Base-by-base conservation (phyloP, 345 rosid genomes). In the Salix caprea region DNA sequence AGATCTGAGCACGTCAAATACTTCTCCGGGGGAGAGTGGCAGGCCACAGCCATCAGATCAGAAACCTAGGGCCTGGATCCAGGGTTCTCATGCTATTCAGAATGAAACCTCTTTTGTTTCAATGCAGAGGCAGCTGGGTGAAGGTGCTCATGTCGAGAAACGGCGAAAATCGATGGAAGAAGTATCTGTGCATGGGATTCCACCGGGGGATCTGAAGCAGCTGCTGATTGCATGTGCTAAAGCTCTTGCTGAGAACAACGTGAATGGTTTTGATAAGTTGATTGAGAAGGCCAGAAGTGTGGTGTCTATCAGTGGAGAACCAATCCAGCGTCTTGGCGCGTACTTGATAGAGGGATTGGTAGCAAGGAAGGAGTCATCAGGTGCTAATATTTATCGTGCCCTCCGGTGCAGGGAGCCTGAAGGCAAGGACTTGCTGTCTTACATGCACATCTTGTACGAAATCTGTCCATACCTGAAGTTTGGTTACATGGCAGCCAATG, bases 401-500 rank as follows among this genome's bases (percentile, higher is more conserved):
- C 88, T 86, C 67, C 80, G 61, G n/a, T 87, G 91, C 73, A 76
- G 83, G 67, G 91, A 91, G 78, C 92, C 96, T 26, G 87, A 83
- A 40, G 77, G 92, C 85, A 86, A 83, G 80, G 95, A 89, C 71
- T 82, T 87, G 80, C 89, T 89, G 44, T 84, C 95, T 10, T 89
- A 83, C 81, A 87, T 88, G 91, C 91, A 82, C 44, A 67, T 87
- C 77, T 75, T 90, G 46, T 91, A 86, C 74, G 92, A 91, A 81
- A 88, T 91, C 74, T 90, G 96, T 82, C 93, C 96, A 6, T 90
- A 89, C 79, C 70, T 91, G 80, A 90, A 91, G 86, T 90, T 91
- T 65, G 91, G 96, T 36, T 88, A 87, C 89, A 86, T 91, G 93
- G 96, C 92, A 50, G 96, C 92, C 65, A 91, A 91, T 7, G 93